Conservation (phyloP, 73 alveolate genomes). For the Paraurostyla sp. region DNA sequence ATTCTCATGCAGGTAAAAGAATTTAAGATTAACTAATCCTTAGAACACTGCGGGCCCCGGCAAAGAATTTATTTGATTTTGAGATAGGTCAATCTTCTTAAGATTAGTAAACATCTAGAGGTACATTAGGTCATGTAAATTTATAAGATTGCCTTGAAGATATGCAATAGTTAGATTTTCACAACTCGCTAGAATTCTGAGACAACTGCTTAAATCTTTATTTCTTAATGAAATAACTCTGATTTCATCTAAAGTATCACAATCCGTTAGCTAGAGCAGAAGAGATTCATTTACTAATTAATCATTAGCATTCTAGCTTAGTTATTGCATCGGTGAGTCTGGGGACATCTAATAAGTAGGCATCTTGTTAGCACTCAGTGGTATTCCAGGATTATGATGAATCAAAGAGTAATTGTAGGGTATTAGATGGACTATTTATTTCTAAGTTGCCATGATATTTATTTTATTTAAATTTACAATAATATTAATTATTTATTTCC, state of each 20-base stretch:
- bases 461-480: slow-evolving; percentile 14
- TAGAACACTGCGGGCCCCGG: slow-evolving; percentile 55
- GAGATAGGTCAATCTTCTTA: slow-evolving; percentile 63
- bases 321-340: neutral
- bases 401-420: slow-evolving; percentile 35
- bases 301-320: neutral
- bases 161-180: slow-evolving; percentile 58
- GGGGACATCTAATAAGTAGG: neutral
- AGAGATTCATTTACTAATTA: slow-evolving; percentile 56
- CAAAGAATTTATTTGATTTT: slow-evolving; percentile 48
- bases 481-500: neutral
- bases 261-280: slow-evolving; percentile 68
- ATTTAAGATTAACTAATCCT: slow-evolving; percentile 26
- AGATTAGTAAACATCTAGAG: slow-evolving; percentile 22
- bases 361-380: neutral
- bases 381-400: slow-evolving; percentile 48
- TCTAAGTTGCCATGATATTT: neutral
- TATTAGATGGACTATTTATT: neutral
- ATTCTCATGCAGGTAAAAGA: slow-evolving; percentile 67
- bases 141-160: slow-evolving; percentile 52
- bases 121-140: slow-evolving; percentile 50
- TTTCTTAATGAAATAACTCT: slow-evolving; percentile 72
- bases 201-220: slow-evolving; percentile 9
- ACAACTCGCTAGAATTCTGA: slow-evolving; percentile 54
- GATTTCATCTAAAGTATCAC: slow-evolving; percentile 68